Percentiles rank a stretch among this genome's conserved stretches.
These are phyloP conservation scores for Penicillium sp. DNA, from an alignment of 2,329 filamentous ascomycete genomes.

Conservation along the genomic window DNA sequence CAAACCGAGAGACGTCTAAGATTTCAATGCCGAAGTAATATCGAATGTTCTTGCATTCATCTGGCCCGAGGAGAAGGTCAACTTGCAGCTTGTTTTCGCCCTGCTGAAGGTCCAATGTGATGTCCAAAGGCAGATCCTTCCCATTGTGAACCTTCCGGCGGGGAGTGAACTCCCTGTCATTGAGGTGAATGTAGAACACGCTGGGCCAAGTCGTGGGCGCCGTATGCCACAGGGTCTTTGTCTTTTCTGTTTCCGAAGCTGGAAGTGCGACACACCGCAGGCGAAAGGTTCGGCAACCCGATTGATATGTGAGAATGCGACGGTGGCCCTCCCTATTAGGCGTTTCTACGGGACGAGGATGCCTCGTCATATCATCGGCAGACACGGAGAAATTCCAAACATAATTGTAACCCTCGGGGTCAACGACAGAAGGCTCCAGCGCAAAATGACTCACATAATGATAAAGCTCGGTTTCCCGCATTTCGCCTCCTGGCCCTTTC, in stretches of 20 bases:
- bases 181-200: constrained; percentile 68
- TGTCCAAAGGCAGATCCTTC: constrained; percentile 73
- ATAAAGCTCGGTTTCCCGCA: constrained; percentile 33
- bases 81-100: constrained; percentile 66
- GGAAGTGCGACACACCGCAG: constrained; percentile 63
- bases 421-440: constrained; percentile 33
- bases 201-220: constrained; percentile 71
- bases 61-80: constrained; percentile 42
- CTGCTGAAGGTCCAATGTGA: constrained; percentile 60
- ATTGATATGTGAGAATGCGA: constrained; percentile 36
- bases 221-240: constrained; percentile 61
- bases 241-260: constrained; percentile 28
- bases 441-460: constrained; percentile 37
- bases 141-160: constrained; percentile 71
- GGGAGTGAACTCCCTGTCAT: constrained; percentile 57
- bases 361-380: constrained; percentile 25
- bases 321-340: background rate
- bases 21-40: constrained; percentile 71
- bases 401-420: constrained; percentile 25
- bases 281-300: constrained; percentile 64
- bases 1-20: constrained; percentile 56
- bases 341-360: constrained; percentile 29
- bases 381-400: constrained; percentile 40
- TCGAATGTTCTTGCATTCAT: constrained; percentile 33
- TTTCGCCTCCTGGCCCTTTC: constrained; percentile 14